Conservation (phyloP, 768 basidiomycete species). For the Tylopilus sp. region DNA sequence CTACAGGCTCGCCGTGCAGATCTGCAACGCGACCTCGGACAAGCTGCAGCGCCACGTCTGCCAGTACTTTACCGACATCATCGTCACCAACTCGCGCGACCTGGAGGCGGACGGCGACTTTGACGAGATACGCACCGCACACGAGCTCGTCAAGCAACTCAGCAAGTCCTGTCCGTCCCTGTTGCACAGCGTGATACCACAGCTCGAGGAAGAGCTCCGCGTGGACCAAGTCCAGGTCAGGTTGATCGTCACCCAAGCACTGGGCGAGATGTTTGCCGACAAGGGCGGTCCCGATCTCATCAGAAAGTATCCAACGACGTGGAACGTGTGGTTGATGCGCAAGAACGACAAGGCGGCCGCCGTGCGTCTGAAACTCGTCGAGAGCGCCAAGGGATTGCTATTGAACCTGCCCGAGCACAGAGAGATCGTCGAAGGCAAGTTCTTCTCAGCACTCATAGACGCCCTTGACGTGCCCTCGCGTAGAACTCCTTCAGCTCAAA, state of each 20-base stretch:
- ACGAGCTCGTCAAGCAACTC: slow-evolving; percentile 81
- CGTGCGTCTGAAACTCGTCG: slow-evolving; percentile 79
- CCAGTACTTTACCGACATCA: slow-evolving; percentile 90
- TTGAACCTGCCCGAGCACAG: slow-evolving; percentile 63
- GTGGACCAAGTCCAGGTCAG: slow-evolving; percentile 71
- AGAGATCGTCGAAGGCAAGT: slow-evolving; percentile 68
- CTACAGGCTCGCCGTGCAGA: slow-evolving; percentile 77
- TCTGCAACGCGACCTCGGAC: slow-evolving; percentile 81
- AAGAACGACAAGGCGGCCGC: slow-evolving; percentile 68
- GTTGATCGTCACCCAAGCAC: slow-evolving; percentile 75
- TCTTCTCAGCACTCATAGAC: neutral
- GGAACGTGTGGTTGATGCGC: slow-evolving; percentile 80
- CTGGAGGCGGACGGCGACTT: slow-evolving; percentile 58
- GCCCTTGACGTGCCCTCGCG: slow-evolving; percentile 4
- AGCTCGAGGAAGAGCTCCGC: slow-evolving; percentile 86
- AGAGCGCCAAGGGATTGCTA: slow-evolving; percentile 60
- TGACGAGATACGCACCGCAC: slow-evolving; percentile 69
- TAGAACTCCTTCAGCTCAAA: slow-evolving; percentile 62
- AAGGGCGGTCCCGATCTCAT: slow-evolving; percentile 70
- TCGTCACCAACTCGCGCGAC: slow-evolving; percentile 52
- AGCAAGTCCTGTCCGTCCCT: slow-evolving; percentile 77
- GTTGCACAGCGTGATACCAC: slow-evolving; percentile 87
- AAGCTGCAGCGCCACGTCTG: slow-evolving; percentile 87
- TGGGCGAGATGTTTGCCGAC: slow-evolving; percentile 90
- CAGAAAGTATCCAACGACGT: slow-evolving; percentile 77